A percentile compares a stretch with the other conserved stretches of the same genome.
Conservation (phyloP, 257 asterid species). For the Linaria vulgaris region DNA sequence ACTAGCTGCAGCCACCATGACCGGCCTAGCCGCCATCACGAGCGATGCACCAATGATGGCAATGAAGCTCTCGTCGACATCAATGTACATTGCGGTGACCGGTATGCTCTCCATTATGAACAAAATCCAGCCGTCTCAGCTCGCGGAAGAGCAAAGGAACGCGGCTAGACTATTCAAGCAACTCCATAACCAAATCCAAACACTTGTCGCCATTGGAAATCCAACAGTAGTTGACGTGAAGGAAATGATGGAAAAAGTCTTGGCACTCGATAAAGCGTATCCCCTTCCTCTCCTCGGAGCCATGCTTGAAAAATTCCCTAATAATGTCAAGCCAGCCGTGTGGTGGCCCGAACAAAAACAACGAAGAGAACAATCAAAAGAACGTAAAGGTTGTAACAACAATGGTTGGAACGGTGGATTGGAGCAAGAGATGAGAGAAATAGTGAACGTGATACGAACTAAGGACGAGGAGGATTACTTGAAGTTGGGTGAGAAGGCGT, state of each 20-base stretch:
- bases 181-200: conserved; percentile 45
- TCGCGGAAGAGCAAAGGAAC: conserved; percentile 74
- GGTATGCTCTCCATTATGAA: conserved; percentile 48
- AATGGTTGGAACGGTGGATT: conserved; percentile 56
- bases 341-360: conserved; percentile 54
- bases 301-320: conserved; percentile 55
- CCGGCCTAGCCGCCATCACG: conserved; percentile 31
- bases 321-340: conserved; percentile 45
- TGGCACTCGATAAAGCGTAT: conserved; percentile 64
- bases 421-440: conserved; percentile 58
- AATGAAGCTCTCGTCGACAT: conserved; percentile 41
- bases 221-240: conserved; percentile 41
- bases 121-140: conserved; percentile 73
- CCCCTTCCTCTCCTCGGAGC: conserved; percentile 59
- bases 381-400: conserved; percentile 15
- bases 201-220: conserved; percentile 36
- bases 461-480: conserved; percentile 58
- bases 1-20: conserved; percentile 42
- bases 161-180: conserved; percentile 62
- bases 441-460: conserved; percentile 31
- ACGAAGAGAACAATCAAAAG: conserved; percentile 11
- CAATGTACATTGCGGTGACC: conserved; percentile 50
- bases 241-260: conserved; percentile 51
- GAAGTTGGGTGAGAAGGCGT: conserved; percentile 47
- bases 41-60: conserved; percentile 30